Percentiles rank a stretch among this genome's conserved stretches.
These are phyloP conservation scores for Durio zibethinus DNA, from an alignment of 345 rosid species.

Conservation along the genomic window DNA sequence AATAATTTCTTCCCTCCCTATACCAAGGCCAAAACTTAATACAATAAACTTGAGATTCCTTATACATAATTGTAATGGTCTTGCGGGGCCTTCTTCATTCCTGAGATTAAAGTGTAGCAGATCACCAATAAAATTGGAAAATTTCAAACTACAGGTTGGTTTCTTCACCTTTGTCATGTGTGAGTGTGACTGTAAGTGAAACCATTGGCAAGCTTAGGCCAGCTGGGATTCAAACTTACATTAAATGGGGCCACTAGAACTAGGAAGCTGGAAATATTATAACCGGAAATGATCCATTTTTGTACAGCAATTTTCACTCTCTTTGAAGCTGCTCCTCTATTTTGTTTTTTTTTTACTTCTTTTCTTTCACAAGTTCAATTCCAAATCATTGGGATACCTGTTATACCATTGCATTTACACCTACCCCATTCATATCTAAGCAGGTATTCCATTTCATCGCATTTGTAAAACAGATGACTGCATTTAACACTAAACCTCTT, in stretches of 20 bases:
- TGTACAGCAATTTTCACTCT: neutral
- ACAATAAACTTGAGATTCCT: neutral
- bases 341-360: neutral
- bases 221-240: constrained; percentile 2
- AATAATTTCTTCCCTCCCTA: neutral
- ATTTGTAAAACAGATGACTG: too few relatives aligned
- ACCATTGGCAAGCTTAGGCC: constrained; percentile 3
- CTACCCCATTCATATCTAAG: neutral
- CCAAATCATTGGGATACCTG: neutral
- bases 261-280: neutral
- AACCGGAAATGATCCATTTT: neutral
- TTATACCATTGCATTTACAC: neutral
- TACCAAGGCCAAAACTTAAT: neutral
- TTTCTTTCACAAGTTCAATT: neutral
- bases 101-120: neutral
- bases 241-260: neutral
- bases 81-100: neutral
- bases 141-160: neutral
- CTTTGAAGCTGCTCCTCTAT: neutral
- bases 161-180: neutral
- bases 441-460: too few relatives aligned
- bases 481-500: too few relatives aligned
- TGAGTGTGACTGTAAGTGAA: neutral
- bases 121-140: neutral
- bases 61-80: neutral